Conservation (phyloP, 2,329 filamentous ascomycete genomes). For the Trichoderma cornu-damae region DNA sequence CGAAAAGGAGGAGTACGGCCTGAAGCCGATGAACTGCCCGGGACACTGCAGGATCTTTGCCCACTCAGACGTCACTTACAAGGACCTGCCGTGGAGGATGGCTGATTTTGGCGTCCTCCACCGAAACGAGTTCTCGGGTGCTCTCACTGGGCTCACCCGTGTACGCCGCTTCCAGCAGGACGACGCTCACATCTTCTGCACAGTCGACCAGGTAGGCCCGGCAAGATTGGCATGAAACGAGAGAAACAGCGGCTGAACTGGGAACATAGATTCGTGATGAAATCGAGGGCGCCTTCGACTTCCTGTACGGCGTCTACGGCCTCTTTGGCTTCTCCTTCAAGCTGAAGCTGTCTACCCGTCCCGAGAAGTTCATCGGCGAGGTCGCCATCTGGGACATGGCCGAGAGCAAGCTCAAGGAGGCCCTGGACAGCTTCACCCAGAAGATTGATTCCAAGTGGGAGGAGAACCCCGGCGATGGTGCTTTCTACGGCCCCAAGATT, state of each 20-base stretch:
- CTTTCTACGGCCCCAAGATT: slow-evolving; percentile 98
- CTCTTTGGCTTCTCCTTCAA: slow-evolving; percentile 69
- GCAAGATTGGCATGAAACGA: neutral
- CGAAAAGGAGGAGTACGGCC: slow-evolving; percentile 66
- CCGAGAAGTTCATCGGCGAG: slow-evolving; percentile 83
- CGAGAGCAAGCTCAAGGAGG: slow-evolving; percentile 72
- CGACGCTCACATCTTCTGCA: slow-evolving; percentile 92
- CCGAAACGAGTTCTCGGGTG: slow-evolving; percentile 90
- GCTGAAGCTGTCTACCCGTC: slow-evolving; percentile 85
- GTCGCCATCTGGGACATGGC: slow-evolving; percentile 84
- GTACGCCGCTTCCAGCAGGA: slow-evolving; percentile 95
- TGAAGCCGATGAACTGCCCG: slow-evolving; percentile 99
- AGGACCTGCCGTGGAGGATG: slow-evolving; percentile 81
- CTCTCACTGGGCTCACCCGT: slow-evolving; percentile 82
- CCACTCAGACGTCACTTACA: slow-evolving; percentile 76
- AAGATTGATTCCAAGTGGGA: slow-evolving; percentile 67
- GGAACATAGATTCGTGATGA: slow-evolving; percentile 35
- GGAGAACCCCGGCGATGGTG: slow-evolving; percentile 89
- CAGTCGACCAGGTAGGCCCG: slow-evolving; percentile 33
- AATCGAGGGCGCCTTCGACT: slow-evolving; percentile 81
- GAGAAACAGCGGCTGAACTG: neutral
- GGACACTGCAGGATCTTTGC: slow-evolving; percentile 87
- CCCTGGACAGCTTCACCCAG: slow-evolving; percentile 69
- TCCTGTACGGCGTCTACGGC: slow-evolving; percentile 68
- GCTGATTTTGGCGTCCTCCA: slow-evolving; percentile 96